A percentile compares a stretch with the other conserved stretches of the same genome.
These are phyloP conservation scores for Magnaporthiopsis rhizophila DNA, from an alignment of 2,329 filamentous ascomycete species.

Conservation along the genomic window DNA sequence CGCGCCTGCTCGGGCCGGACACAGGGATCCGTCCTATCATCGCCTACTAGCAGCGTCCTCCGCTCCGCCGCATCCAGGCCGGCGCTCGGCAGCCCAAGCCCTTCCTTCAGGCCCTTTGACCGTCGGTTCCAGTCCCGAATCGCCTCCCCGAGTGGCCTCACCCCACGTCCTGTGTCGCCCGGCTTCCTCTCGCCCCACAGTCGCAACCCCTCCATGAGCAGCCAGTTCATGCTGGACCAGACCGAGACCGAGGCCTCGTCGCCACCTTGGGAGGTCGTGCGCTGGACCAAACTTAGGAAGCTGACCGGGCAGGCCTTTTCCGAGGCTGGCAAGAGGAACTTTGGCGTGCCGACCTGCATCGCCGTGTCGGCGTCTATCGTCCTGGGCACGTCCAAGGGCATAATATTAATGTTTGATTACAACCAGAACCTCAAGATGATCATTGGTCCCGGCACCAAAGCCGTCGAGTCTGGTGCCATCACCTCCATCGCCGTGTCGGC, in stretches of 20 bases:
- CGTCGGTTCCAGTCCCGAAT: conserved; percentile 87
- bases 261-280: conserved; percentile 91
- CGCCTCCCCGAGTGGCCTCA: conserved; percentile 48
- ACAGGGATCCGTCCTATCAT: conserved; percentile 54
- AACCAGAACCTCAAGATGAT: conserved; percentile 92
- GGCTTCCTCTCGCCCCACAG: conserved; percentile 71
- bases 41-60: conserved; percentile 67
- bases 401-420: conserved; percentile 95
- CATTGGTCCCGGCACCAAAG: conserved; percentile 88
- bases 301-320: conserved; percentile 86
- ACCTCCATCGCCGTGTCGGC: conserved; percentile 86
- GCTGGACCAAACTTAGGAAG: conserved; percentile 91
- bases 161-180: conserved; percentile 67
- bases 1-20: not conserved
- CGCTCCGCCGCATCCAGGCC: conserved; percentile 61
- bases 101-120: conserved; percentile 88
- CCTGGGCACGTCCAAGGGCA: conserved; percentile 86
- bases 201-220: conserved; percentile 70
- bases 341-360: conserved; percentile 84
- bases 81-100: conserved; percentile 61
- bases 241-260: conserved; percentile 63
- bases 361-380: conserved; percentile 82
- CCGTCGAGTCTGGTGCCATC: conserved; percentile 81
- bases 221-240: conserved; percentile 53
- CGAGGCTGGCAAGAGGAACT: conserved; percentile 84